phyloP scores from a whole-genome alignment of 345 rosid species.

The Angophora floribunda region DNA sequence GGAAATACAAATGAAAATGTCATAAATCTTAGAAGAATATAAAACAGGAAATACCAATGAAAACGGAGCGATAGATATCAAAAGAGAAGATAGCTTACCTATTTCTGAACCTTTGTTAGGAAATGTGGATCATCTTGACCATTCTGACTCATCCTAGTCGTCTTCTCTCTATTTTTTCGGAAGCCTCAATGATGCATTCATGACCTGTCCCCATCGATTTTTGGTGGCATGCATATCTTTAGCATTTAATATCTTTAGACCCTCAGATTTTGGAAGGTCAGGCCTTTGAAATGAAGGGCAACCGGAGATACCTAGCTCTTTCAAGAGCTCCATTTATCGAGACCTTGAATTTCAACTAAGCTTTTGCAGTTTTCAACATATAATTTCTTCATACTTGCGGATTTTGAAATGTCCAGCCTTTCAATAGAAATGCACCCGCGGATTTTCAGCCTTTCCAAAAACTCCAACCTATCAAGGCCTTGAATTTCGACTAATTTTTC shows the following conservation, averaged over 20 bases:
- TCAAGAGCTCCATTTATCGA: not conserved
- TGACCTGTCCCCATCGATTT: not conserved
- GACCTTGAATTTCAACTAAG: not conserved
- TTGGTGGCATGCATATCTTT: not conserved
- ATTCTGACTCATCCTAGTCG: not conserved
- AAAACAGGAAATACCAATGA: not conserved
- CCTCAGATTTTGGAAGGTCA: not conserved
- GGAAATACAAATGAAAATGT: not conserved
- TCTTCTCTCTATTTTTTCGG: not conserved
- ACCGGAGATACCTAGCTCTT: not conserved
- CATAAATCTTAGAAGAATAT: not conserved
- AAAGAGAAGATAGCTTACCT: not conserved
- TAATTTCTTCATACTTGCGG: not conserved
- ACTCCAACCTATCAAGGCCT: not conserved
- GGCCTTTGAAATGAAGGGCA: not conserved
- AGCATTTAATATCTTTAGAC: not conserved
- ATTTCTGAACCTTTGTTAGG: not conserved
- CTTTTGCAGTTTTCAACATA: not conserved
- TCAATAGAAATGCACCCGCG: not conserved
- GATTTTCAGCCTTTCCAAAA: not conserved
- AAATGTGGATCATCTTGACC: not conserved
- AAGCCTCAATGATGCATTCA: not conserved
- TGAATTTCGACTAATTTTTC: not conserved
- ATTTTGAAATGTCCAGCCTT: not conserved
- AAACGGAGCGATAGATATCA: not conserved